A percentile compares a stretch with the other conserved stretches of the same genome.
phyloP scores from a whole-genome alignment of 257 asterid genomes.

The Anisodus acutangulus region DNA sequence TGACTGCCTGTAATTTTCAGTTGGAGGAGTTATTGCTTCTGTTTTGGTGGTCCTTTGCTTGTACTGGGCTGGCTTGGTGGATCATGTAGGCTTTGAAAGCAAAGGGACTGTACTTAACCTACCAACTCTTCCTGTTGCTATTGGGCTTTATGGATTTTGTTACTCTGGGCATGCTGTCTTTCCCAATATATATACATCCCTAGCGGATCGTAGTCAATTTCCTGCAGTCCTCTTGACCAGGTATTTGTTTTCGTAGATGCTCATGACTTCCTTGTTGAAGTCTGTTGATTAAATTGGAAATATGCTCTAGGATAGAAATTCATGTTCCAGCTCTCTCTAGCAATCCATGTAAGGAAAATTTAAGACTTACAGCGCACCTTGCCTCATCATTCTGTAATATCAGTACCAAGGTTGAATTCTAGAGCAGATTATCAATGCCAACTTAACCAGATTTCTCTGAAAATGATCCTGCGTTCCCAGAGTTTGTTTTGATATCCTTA shows the following conservation, averaged over 20 bases:
- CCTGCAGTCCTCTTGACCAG: conserved; percentile 78
- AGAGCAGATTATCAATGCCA: neutral
- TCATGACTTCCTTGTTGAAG: conserved; percentile 18
- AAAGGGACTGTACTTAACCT: conserved; percentile 65
- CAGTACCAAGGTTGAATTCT: neutral
- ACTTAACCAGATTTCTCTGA: neutral
- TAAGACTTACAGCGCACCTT: neutral
- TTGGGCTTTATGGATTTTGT: conserved; percentile 95
- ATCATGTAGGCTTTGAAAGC: conserved; percentile 63
- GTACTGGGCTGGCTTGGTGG: conserved; percentile 92
- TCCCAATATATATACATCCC: conserved; percentile 89
- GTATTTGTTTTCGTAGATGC: conserved; percentile 39
- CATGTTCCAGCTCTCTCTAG: conserved; percentile 8
- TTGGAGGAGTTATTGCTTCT: conserved; percentile 96
- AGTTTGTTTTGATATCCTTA: conserved; percentile 19
- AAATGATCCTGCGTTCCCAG: conserved; percentile 17
- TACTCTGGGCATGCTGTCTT: conserved; percentile 97
- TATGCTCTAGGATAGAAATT: conserved; percentile 22
- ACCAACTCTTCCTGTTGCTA: conserved; percentile 86
- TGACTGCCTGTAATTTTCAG: conserved; percentile 45
- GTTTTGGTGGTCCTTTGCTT: conserved; percentile 74
- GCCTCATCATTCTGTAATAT: neutral
- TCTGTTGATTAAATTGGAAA: neutral
- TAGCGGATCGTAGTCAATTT: conserved; percentile 78
- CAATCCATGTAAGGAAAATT: neutral